phyloP scores from a whole-genome alignment of 148 eudicot species.

The Amaranthus hypochondriacus region DNA sequence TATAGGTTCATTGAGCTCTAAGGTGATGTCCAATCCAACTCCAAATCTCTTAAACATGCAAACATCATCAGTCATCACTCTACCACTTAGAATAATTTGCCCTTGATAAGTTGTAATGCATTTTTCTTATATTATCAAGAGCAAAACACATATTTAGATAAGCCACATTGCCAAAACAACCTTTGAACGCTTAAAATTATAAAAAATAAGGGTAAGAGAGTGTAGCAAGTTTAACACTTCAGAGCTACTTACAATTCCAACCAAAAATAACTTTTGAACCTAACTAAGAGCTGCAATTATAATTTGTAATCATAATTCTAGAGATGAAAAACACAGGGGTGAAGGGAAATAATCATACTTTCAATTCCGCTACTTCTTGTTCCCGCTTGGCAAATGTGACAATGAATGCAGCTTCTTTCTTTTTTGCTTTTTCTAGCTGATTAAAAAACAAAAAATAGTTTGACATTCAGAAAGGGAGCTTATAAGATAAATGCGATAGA shows the following conservation, averaged over 20 bases:
- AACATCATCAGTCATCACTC: too few relatives aligned
- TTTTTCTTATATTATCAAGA: too few relatives aligned
- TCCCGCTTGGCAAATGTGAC: constrained; percentile 96
- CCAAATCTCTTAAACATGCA: too few relatives aligned
- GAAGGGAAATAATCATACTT: constrained; percentile 38
- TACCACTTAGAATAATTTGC: too few relatives aligned
- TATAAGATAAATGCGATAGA: constrained; percentile 1
- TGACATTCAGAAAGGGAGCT: not conserved
- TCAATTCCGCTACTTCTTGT: constrained; percentile 95
- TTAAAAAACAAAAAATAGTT: constrained; percentile 12
- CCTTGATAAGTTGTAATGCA: too few relatives aligned
- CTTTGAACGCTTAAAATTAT: not conserved
- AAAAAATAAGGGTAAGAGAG: not conserved
- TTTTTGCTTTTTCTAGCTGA: constrained; percentile 94
- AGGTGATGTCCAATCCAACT: too few relatives aligned
- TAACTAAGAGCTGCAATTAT: not conserved
- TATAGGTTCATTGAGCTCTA: too few relatives aligned
- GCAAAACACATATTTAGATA: too few relatives aligned
- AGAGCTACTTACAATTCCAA: not conserved
- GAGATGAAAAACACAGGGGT: not conserved
- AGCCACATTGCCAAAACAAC: too few relatives aligned
- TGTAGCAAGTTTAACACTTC: not conserved
- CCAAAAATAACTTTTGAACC: not conserved
- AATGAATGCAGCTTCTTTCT: constrained; percentile 96
- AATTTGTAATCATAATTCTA: not conserved